A percentile compares a stretch with the other conserved stretches of the same genome.
phyloP scores from a whole-genome alignment of 2,329 filamentous ascomycete species.

The Fusarium napiforme region DNA sequence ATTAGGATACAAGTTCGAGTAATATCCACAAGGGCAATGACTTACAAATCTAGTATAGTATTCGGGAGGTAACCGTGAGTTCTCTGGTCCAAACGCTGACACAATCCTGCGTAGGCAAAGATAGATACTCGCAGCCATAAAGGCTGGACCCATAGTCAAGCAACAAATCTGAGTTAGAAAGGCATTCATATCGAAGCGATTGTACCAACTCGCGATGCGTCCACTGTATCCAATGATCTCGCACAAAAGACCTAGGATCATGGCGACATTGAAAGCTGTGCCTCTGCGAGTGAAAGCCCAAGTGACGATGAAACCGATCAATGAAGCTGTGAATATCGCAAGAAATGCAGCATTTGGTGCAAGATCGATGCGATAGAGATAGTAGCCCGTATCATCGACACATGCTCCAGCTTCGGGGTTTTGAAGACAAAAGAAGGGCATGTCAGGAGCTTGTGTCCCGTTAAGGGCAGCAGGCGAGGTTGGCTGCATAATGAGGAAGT shows the following conservation, averaged over 20 bases:
- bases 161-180: constrained; percentile 69
- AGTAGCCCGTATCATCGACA: constrained; percentile 52
- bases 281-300: constrained; percentile 59
- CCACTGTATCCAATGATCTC: constrained; percentile 71
- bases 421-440: constrained; percentile 43
- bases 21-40: background rate
- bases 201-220: constrained; percentile 64
- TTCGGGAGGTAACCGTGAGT: constrained; percentile 59
- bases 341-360: constrained; percentile 63
- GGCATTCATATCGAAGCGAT: constrained; percentile 60
- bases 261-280: constrained; percentile 62
- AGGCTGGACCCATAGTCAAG: constrained; percentile 73
- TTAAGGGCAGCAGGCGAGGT: constrained; percentile 33
- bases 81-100: constrained; percentile 58
- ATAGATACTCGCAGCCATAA: constrained; percentile 72
- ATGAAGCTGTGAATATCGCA: constrained; percentile 59
- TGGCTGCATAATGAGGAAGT: constrained; percentile 4
- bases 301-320: constrained; percentile 54
- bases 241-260: constrained; percentile 63
- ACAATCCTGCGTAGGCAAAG: constrained; percentile 66
- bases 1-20: background rate
- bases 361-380: constrained; percentile 63
- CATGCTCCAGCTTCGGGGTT: constrained; percentile 47
- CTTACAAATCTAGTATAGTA: constrained; percentile 62
- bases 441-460: constrained; percentile 32